Evolutionary conservation across 177 flowering plant species (phyloP).

Genomic region (Vitis hybrid): DNA sequence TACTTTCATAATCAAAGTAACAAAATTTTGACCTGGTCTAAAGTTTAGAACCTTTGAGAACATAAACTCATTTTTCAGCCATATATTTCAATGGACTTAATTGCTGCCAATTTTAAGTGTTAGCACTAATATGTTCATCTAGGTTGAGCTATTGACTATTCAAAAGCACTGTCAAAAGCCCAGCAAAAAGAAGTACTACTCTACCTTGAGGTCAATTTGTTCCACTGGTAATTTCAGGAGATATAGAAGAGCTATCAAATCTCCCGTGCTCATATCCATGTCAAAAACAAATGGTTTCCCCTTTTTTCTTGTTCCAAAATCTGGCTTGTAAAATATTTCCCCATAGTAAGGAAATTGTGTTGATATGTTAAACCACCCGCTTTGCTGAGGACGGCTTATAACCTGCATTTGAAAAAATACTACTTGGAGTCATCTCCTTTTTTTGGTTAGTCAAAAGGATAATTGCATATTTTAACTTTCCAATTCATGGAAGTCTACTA

Average conservation of each 20-base stretch:
- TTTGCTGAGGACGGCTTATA: constrained; percentile 52
- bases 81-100: too few species aligned
- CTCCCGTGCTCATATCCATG: constrained; percentile 98
- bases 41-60: too few species aligned
- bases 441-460: too few species aligned
- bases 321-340: constrained; percentile 59
- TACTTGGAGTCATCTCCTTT: too few species aligned
- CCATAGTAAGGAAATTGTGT: constrained; percentile 72
- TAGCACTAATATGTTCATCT: too few species aligned
- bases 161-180: neutral
- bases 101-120: too few species aligned
- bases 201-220: constrained; percentile 74
- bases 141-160: too few species aligned
- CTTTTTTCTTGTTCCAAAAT: constrained; percentile 35
- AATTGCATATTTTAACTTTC: too few species aligned
- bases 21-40: too few species aligned
- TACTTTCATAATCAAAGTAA: too few species aligned
- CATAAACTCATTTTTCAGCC: too few species aligned
- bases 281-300: constrained; percentile 81
- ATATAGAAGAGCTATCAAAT: constrained; percentile 81
- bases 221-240: constrained; percentile 90
- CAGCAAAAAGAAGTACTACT: neutral
- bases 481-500: too few species aligned
- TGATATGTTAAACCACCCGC: constrained; percentile 76
- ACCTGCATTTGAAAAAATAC: constrained; percentile 42